These are phyloP conservation scores for Ceratobasidium sp. DNA, from an alignment of 1,284 basidiomycete genomes.

Conservation along the genomic window DNA sequence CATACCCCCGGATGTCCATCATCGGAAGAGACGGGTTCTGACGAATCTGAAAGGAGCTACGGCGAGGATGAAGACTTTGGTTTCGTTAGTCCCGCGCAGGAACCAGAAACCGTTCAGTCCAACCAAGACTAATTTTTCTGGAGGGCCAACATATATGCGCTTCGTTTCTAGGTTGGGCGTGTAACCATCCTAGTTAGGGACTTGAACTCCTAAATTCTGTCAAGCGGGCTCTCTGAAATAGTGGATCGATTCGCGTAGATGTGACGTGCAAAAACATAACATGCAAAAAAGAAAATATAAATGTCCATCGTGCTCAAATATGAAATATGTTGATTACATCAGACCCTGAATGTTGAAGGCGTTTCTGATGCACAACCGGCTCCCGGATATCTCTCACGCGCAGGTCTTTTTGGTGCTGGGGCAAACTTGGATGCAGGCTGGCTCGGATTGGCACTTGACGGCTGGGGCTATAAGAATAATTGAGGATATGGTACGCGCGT, in stretches of 20 bases:
- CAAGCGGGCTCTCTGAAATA: constrained; percentile 15
- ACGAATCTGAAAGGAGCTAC: too few species aligned
- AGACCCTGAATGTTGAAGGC: background rate
- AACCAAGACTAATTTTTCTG: too few species aligned
- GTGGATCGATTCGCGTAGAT: background rate
- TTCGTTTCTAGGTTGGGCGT: too few species aligned
- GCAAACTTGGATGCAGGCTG: constrained; percentile 2
- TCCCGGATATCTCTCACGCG: background rate
- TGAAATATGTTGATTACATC: background rate
- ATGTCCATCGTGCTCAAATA: background rate
- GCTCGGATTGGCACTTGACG: background rate
- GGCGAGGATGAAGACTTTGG: too few species aligned
- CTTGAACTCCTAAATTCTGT: background rate
- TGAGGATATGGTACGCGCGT: constrained; percentile 3
- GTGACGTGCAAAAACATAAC: background rate
- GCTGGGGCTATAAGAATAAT: background rate
- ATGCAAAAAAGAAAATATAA: constrained; percentile 13
- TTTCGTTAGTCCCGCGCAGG: too few species aligned
- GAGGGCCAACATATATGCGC: too few species aligned
- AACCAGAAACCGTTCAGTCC: too few species aligned
- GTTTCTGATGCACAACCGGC: background rate
- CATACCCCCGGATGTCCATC: too few species aligned
- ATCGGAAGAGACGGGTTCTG: too few species aligned
- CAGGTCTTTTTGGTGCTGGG: background rate
- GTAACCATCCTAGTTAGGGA: constrained; percentile 3